phyloP scores from a whole-genome alignment of 192 early-diverging fungal species.

The Entophlyctis luteolus region DNA sequence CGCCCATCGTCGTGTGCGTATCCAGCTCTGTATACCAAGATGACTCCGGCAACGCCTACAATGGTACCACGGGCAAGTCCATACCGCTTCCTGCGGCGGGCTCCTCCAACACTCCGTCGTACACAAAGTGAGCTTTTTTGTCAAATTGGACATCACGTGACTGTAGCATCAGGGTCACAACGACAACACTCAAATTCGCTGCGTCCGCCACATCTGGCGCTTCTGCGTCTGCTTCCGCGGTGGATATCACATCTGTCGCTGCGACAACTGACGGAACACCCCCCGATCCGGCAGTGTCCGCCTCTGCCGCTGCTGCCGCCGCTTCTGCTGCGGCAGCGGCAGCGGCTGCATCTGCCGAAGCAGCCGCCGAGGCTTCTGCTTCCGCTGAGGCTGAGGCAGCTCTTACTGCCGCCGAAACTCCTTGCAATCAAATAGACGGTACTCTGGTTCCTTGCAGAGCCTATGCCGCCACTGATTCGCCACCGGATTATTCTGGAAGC shows the following conservation, averaged over 20 bases:
- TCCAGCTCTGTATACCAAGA: neutral
- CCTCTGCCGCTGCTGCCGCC: neutral
- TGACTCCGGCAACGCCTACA: neutral
- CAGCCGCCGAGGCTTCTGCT: neutral
- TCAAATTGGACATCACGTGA: neutral
- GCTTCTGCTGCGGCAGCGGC: neutral
- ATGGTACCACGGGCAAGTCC: neutral
- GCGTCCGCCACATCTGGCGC: neutral
- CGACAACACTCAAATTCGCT: neutral
- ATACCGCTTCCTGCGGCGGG: neutral
- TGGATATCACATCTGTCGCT: neutral
- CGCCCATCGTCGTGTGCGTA: conserved; percentile 3
- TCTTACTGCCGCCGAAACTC: neutral
- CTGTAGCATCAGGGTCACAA: neutral
- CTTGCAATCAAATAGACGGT: neutral
- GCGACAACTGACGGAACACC: neutral
- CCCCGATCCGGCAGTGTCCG: neutral
- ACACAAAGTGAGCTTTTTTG: neutral
- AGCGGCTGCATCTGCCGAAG: neutral
- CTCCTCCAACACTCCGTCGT: neutral
- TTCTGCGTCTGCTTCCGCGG: neutral
- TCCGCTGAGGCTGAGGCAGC: neutral
- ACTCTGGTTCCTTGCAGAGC: neutral
- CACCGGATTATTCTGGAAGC: neutral
- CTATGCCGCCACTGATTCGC: neutral